Base-by-base conservation (phyloP, 148 eudicot species). In the Chenopodium berlandieri region DNA sequence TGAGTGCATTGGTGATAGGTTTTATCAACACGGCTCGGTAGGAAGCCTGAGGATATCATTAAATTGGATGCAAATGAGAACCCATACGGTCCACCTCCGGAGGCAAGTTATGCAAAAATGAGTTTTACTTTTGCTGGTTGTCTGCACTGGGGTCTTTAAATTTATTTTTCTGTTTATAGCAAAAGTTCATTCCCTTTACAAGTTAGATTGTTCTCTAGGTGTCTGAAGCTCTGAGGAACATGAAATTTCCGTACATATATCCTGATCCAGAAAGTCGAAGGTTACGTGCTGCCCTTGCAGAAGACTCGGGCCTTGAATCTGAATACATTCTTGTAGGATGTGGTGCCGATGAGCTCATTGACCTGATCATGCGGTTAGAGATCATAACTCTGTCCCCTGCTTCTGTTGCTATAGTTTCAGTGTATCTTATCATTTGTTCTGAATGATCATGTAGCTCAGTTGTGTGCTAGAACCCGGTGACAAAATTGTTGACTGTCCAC, bases 1-100 rank as follows among this genome's bases (percentile, higher is more conserved):
- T 76, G 68, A 40, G 22, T 7, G 32, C 13, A 17, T 73, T 75
- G 74, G 22, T 83, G 83, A 40, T 86, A 96, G 99, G 98, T 96
- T 66, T 84, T 96, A 82, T 96, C 99, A 56, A 86, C 98, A 78
- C 98, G 92, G 27, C 95, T 96, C 77, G 98, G 99, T 81, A 89
- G 97, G 82, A 92, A 96, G 88, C 98, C 98, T 13, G 98, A 96
- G 84, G 98, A 96, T 77, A 96, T 94, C 40, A 78, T 96, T 81
- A 96, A 94, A 82, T 81, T 96, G 83, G 99, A 96, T 83, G 99
- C 99, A 65, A 96, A 96, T 80, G 99, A 95, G 84, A 95, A 95
- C 74, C 97, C 97, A 69, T 94, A 96, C 78, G 99, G 98, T 79
- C 98, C 99, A 71, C 99, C 99, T 52, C 99, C 99, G 79, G 99